A percentile compares a stretch with the other conserved stretches of the same genome.
Conservation (phyloP, 2,329 filamentous ascomycete genomes). For the Oidium heveae region DNA sequence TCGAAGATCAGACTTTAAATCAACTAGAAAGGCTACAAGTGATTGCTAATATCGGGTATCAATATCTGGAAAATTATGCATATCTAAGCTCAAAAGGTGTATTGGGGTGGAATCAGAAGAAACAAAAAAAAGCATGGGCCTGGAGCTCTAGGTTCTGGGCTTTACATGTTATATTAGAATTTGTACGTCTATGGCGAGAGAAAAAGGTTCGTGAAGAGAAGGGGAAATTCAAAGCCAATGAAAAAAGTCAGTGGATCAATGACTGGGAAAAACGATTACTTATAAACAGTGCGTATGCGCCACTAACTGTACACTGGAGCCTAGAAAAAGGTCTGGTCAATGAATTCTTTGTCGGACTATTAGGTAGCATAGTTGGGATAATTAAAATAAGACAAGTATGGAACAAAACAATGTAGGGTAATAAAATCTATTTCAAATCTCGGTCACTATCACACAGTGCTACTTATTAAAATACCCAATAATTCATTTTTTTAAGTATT, state of each 20-base stretch:
- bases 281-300: conserved; percentile 51
- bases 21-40: conserved; percentile 43
- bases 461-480: too few relatives aligned
- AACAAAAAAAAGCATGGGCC: conserved; percentile 33
- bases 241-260: conserved; percentile 13
- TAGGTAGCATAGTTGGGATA: conserved; percentile 25
- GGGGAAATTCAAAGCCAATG: conserved; percentile 13
- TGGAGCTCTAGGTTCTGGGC: conserved; percentile 67
- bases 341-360: conserved; percentile 29
- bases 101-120: conserved; percentile 28
- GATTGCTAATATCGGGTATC: conserved; percentile 39
- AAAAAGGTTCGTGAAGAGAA: conserved; percentile 9
- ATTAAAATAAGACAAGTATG: conserved; percentile 21
- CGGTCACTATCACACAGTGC: too few relatives aligned
- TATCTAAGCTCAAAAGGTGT: conserved; percentile 54
- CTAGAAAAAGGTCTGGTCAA: conserved; percentile 37
- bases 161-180: conserved; percentile 50
- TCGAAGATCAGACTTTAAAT: conserved; percentile 20
- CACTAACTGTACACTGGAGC: conserved; percentile 68
- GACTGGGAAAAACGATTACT: conserved; percentile 40
- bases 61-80: conserved; percentile 60
- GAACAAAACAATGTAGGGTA: conserved; percentile 10
- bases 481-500: too few relatives aligned
- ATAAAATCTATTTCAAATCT: too few relatives aligned
- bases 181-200: conserved; percentile 29